Evolutionary conservation across 2,329 filamentous ascomycete species (phyloP), one percentile per base, ranked within the genome.

Genomic region (Fusarium camptoceras): DNA sequence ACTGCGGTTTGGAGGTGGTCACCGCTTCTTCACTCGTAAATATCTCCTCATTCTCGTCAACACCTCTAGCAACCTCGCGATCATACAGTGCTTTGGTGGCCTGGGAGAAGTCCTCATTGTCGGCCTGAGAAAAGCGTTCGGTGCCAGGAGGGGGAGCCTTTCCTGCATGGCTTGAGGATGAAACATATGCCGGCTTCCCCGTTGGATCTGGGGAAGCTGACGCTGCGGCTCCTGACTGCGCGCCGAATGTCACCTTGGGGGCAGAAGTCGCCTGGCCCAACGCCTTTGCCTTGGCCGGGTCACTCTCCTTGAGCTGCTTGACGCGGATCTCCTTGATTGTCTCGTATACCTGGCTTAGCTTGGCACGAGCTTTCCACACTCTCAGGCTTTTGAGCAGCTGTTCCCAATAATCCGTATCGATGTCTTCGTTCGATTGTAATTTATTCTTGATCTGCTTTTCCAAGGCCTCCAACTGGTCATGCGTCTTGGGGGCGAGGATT

Each of bases 401-500:
- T 77, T 97, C 94, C 96, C 96, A 99, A 79, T 98, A 99, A 81
- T 99, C 96, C 4, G 92, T 94, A 79, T 99, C 96, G 71, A 99
- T 95, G 41, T 93, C 91, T 76, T 98, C 94, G 77, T 97, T 91
- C 10, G 94, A 97, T 55, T 90, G 87, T 49, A 99, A 83, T 82
- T 99, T 99, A 18, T 86, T 84, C 77, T 89, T 90, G 79, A 99
- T 96, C 82, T 98, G 94, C 69, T 85, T 88, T 81, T 99, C 95
- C 50, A 99, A 84, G 20, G 88, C 88, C 77, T 94, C 91, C n/a
- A 99, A 85, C 79, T 98, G 93, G 74, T 94, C 91, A 74, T 93
- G 90, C 18, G 90, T 89, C 82, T 99, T 99, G 11, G 94, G 93
- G 6, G 88, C 87, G 14, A 99, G 85, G 34, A 99, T 89, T 76